Evolutionary conservation across 2,329 filamentous ascomycete species (phyloP).

Genomic region (Diplodia seriata): DNA sequence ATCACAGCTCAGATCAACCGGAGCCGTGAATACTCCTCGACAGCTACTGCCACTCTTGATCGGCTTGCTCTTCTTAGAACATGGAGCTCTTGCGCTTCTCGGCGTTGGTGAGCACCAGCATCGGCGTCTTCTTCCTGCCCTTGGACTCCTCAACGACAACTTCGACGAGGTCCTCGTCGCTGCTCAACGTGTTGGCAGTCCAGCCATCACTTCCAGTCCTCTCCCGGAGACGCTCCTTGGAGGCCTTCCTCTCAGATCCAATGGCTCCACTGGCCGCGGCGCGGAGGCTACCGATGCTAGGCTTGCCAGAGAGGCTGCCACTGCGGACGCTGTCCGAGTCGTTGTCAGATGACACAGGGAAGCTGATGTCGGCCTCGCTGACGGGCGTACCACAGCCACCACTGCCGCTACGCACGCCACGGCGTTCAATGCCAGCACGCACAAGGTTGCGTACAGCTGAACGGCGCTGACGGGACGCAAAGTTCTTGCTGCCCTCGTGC

Average conservation of each 20-base stretch:
- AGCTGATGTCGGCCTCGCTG: conserved; percentile 76
- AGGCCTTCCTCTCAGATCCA: conserved; percentile 79
- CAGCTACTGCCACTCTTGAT: conserved; percentile 34
- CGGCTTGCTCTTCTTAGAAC: conserved; percentile 53
- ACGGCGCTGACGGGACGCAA: conserved; percentile 88
- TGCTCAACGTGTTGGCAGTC: conserved; percentile 69
- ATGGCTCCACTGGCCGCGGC: conserved; percentile 84
- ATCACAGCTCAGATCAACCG: conserved; percentile 35
- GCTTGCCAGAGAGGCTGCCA: conserved; percentile 79
- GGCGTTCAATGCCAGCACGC: conserved; percentile 85
- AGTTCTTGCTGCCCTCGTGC: conserved; percentile 96
- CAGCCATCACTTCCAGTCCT: conserved; percentile 47
- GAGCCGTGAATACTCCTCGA: conserved; percentile 34
- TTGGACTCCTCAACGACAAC: conserved; percentile 62
- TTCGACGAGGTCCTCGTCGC: conserved; percentile 65
- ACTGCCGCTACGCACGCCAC: conserved; percentile 70
- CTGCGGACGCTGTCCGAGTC: conserved; percentile 69
- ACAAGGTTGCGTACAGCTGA: conserved; percentile 92
- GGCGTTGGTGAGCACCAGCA: conserved; percentile 84
- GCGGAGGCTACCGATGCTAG: conserved; percentile 75
- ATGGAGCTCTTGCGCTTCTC: conserved; percentile 85
- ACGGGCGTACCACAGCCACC: conserved; percentile 85
- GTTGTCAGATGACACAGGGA: conserved; percentile 74
- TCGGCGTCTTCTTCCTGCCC: conserved; percentile 79
- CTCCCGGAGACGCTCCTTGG: conserved; percentile 48